A percentile compares a stretch with the other conserved stretches of the same genome.
Conservation (phyloP, 208 protist species). For the Wallacemonas sp. region DNA sequence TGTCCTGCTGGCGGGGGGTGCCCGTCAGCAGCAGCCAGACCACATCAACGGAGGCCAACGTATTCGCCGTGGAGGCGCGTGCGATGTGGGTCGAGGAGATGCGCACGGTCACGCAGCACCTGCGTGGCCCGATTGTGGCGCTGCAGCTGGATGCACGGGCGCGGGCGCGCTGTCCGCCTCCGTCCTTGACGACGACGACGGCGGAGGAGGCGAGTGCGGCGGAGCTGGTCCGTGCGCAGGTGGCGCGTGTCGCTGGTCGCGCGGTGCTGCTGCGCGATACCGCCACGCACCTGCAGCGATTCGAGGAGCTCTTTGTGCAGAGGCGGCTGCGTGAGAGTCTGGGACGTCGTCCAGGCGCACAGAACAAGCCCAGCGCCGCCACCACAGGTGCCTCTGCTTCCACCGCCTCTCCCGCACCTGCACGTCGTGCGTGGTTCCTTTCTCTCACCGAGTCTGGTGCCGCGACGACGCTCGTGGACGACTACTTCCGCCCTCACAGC, state of each 20-base stretch:
- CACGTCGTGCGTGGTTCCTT: constrained; percentile 15
- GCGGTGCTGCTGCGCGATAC: constrained; percentile 27
- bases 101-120: constrained; percentile 36
- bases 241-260: background rate
- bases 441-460: constrained; percentile 17
- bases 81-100: constrained; percentile 39
- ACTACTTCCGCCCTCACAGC: constrained; percentile 22
- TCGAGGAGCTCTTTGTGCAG: constrained; percentile 34
- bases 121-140: constrained; percentile 47
- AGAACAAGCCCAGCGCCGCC: too few species aligned
- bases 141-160: constrained; percentile 38
- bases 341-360: too few species aligned
- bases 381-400: too few species aligned
- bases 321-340: constrained; percentile 26
- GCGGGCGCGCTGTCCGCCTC: background rate
- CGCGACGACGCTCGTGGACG: constrained; percentile 25
- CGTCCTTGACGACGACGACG: background rate
- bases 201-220: background rate
- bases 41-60: background rate
- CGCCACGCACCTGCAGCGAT: constrained; percentile 38
- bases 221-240: background rate
- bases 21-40: background rate
- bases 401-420: background rate
- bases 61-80: background rate
- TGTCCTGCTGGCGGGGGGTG: constrained; percentile 19